A percentile compares a stretch with the other conserved stretches of the same genome.
Conservation (phyloP, 208 protist genomes). For the Crithidia fasciculata region DNA sequence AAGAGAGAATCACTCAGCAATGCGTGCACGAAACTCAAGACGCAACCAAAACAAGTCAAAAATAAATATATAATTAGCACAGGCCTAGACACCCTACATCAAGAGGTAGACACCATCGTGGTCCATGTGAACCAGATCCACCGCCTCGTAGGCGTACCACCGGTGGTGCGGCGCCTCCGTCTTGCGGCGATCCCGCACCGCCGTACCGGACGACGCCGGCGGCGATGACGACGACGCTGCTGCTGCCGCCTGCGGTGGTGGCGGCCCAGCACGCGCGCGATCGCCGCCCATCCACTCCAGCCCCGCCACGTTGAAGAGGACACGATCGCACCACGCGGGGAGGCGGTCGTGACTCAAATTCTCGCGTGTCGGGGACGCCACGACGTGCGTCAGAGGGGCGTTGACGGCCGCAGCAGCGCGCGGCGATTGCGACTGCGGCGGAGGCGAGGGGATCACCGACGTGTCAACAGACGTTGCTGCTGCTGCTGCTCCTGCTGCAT, state of each 20-base stretch:
- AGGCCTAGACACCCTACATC: constrained; percentile 19
- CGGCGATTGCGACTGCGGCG: neutral
- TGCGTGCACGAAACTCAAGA: too few species aligned
- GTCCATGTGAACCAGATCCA: constrained; percentile 66
- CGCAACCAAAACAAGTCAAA: neutral
- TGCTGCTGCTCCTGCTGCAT: too few species aligned
- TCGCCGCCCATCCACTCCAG: constrained; percentile 66
- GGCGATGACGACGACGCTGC: neutral
- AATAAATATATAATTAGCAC: neutral
- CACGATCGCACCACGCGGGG: constrained; percentile 88
- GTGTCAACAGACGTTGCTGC: neutral
- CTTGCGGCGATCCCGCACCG: constrained; percentile 1
- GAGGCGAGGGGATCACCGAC: neutral
- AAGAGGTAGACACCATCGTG: constrained; percentile 75
- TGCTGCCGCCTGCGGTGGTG: neutral
- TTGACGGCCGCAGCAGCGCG: neutral
- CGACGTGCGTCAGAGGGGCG: constrained; percentile 25
- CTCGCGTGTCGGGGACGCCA: constrained; percentile 18
- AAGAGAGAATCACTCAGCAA: too few species aligned
- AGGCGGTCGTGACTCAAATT: constrained; percentile 55
- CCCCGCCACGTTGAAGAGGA: constrained; percentile 77
- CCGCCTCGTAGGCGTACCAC: constrained; percentile 60
- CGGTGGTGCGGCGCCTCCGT: constrained; percentile 4
- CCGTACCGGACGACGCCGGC: neutral
- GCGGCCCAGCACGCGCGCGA: constrained; percentile 14